A percentile compares a stretch with the other conserved stretches of the same genome.
Evolutionary conservation across 176 grass and related monocot species (phyloP).

Genomic region (Chrysopogon serrulatus): DNA sequence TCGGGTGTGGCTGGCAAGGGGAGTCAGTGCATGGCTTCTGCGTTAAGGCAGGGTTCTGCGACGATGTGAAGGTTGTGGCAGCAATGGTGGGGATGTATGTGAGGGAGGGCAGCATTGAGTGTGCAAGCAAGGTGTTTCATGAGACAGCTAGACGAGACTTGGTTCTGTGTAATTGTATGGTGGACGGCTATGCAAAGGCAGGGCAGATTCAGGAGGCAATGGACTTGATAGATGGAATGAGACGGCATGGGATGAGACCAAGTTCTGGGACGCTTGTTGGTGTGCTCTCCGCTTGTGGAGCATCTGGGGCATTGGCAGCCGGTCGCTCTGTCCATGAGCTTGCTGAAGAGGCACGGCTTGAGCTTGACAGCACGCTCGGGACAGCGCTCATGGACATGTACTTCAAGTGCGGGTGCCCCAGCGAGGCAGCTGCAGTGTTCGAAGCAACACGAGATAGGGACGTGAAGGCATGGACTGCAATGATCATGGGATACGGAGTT

Average conservation of each 20-base stretch:
- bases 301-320: constrained; percentile 16
- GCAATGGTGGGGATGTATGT: constrained; percentile 47
- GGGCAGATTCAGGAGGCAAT: constrained; percentile 43
- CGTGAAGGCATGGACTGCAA: constrained; percentile 54
- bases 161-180: constrained; percentile 70
- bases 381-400: constrained; percentile 64
- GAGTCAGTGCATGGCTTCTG: constrained; percentile 43
- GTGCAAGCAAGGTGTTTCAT: constrained; percentile 43
- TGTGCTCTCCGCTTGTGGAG: constrained; percentile 42
- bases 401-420: constrained; percentile 45
- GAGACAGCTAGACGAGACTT: constrained; percentile 26
- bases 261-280: constrained; percentile 52
- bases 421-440: constrained; percentile 33
- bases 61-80: constrained; percentile 36
- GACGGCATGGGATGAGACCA: constrained; percentile 29
- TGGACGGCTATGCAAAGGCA: constrained; percentile 54
- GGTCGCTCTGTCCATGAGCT: constrained; percentile 30
- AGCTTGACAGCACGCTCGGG: constrained; percentile 36
- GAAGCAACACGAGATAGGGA: constrained; percentile 37
- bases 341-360: constrained; percentile 16
- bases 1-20: constrained; percentile 1
- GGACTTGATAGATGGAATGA: constrained; percentile 38
- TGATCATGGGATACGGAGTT: constrained; percentile 57
- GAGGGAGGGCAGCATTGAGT: background rate
- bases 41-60: constrained; percentile 30